Percentiles rank a stretch among this genome's conserved stretches.
phyloP scores from a whole-genome alignment of 1,284 basidiomycete genomes.

The Cryptococcus sp. region DNA sequence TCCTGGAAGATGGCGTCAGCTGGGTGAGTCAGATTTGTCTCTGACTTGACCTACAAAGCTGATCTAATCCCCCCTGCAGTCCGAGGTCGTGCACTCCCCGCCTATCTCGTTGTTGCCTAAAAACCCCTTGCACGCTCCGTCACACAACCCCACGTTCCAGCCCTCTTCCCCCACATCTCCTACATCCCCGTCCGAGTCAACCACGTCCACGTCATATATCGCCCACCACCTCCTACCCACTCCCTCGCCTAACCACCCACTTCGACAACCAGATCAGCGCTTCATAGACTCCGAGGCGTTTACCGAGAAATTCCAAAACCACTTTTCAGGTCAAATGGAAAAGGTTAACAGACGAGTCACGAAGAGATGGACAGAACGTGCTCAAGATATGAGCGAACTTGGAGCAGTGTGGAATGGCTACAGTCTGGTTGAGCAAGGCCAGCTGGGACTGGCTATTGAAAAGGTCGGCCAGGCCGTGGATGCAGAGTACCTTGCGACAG shows the following conservation, averaged over 20 bases:
- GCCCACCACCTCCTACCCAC: constrained; percentile 67
- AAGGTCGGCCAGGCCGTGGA: constrained; percentile 86
- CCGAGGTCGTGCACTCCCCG: constrained; percentile 86
- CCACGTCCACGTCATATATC: constrained; percentile 45
- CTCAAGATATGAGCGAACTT: constrained; percentile 89
- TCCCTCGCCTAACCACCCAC: constrained; percentile 79
- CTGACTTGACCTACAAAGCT: neutral
- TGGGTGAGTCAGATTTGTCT: constrained; percentile 65
- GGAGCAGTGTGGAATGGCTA: constrained; percentile 96
- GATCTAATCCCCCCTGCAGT: constrained; percentile 55
- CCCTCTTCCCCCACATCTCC: constrained; percentile 31
- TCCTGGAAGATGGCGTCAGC: constrained; percentile 90
- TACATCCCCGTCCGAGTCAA: constrained; percentile 56
- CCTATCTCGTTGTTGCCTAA: constrained; percentile 88
- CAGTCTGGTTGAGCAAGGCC: constrained; percentile 65
- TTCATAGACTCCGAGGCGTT: constrained; percentile 96
- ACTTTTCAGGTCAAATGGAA: constrained; percentile 89
- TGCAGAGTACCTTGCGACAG: constrained; percentile 88
- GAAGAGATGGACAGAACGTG: constrained; percentile 91
- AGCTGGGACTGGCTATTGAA: constrained; percentile 47
- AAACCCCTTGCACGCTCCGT: constrained; percentile 92
- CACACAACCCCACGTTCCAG: constrained; percentile 78
- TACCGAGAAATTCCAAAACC: constrained; percentile 92
- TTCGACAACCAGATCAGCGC: constrained; percentile 85
- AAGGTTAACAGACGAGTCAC: constrained; percentile 88